phyloP scores from a whole-genome alignment of 345 rosid species.

The Camelina sativa region DNA sequence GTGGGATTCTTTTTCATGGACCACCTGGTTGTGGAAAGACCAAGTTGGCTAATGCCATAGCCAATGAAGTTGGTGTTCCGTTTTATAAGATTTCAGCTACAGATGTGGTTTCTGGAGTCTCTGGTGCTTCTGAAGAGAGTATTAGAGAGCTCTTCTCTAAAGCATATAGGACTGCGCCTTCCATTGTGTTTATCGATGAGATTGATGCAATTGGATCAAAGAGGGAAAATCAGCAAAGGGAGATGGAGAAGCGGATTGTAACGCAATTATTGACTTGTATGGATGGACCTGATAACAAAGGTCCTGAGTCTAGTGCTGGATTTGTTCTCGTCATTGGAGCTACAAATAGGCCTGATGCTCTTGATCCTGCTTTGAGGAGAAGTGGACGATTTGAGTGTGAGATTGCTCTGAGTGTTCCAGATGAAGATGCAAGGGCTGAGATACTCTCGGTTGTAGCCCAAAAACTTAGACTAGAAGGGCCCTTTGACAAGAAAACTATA shows the following conservation, averaged over 20 bases:
- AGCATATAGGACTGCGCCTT: conserved; percentile 81
- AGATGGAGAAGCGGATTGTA: conserved; percentile 89
- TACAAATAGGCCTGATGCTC: conserved; percentile 90
- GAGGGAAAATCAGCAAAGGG: conserved; percentile 81
- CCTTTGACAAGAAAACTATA: neutral
- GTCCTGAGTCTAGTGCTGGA: conserved; percentile 50
- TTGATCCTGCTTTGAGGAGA: conserved; percentile 85
- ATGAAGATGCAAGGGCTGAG: conserved; percentile 56
- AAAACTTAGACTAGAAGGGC: neutral
- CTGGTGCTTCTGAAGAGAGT: conserved; percentile 91
- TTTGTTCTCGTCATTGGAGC: conserved; percentile 93
- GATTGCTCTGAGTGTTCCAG: conserved; percentile 78
- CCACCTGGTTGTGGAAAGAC: conserved; percentile 89
- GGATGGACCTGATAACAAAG: conserved; percentile 66
- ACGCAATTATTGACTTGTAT: conserved; percentile 90
- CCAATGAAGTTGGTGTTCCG: conserved; percentile 77
- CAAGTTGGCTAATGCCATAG: conserved; percentile 76
- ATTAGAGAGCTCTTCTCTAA: conserved; percentile 81
- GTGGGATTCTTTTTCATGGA: conserved; percentile 77
- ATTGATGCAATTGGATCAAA: conserved; percentile 95
- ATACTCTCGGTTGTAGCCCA: neutral
- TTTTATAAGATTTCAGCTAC: conserved; percentile 86
- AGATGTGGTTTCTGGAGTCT: conserved; percentile 79
- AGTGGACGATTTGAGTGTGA: conserved; percentile 94
- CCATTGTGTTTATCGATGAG: conserved; percentile 91